phyloP scores from a whole-genome alignment of 2,329 filamentous ascomycete genomes.

The Leptographium galeiforme region DNA sequence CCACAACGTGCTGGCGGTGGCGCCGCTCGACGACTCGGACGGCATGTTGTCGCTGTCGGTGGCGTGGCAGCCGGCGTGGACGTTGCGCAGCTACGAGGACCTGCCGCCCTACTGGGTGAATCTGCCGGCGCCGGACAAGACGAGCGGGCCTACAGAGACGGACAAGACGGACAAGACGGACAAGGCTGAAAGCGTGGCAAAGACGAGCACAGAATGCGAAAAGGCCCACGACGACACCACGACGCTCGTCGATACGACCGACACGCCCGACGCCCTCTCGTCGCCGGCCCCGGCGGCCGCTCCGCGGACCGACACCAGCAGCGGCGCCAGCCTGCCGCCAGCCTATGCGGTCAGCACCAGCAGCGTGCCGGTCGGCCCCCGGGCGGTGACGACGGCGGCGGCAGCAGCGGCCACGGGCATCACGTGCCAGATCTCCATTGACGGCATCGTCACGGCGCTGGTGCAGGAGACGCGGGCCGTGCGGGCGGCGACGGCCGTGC shows the following conservation, averaged over 20 bases:
- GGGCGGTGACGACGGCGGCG: conserved; percentile 7
- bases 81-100: conserved; percentile 33
- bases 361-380: conserved; percentile 19
- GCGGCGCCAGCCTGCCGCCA: background rate
- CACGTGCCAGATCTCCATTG: conserved; percentile 33
- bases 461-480: conserved; percentile 19
- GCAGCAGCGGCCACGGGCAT: conserved; percentile 20
- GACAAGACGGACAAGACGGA: background rate
- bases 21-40: conserved; percentile 45
- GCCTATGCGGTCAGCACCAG: background rate
- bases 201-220: background rate
- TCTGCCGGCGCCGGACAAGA: conserved; percentile 23
- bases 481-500: conserved; percentile 1
- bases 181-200: background rate
- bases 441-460: conserved; percentile 33
- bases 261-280: background rate
- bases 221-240: background rate
- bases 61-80: conserved; percentile 42
- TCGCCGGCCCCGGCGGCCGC: background rate
- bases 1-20: conserved; percentile 37
- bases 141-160: background rate
- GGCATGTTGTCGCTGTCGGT: conserved; percentile 44
- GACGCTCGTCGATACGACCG: background rate
- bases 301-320: background rate
- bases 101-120: conserved; percentile 48